A percentile compares a stretch with the other conserved stretches of the same genome.
Conservation (phyloP, 176 grass and related monocot genomes). For the Neostapfia colusana region DNA sequence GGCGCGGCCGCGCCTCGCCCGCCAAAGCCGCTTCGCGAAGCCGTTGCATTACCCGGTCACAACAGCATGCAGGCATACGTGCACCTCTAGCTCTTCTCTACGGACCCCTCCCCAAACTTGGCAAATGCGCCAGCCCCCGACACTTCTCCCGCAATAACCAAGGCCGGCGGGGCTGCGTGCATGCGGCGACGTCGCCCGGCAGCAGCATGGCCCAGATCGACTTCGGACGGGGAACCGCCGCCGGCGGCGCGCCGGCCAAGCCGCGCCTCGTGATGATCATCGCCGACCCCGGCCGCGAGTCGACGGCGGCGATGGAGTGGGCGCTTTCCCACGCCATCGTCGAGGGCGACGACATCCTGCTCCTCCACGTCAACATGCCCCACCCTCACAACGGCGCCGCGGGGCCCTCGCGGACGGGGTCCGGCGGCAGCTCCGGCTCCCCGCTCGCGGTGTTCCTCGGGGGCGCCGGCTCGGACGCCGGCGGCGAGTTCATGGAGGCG, state of each 20-base stretch:
- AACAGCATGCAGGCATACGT: slow-evolving; percentile 3
- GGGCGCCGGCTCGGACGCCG: not conserved
- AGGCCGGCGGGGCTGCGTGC: slow-evolving; percentile 42
- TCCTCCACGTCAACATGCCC: slow-evolving; percentile 75
- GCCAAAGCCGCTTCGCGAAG: slow-evolving; percentile 22
- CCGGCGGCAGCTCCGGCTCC: slow-evolving; percentile 22
- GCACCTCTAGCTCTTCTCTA: not conserved
- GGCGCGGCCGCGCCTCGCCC: not conserved
- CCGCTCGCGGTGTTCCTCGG: slow-evolving; percentile 35
- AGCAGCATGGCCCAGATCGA: slow-evolving; percentile 45
- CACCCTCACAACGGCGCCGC: slow-evolving; percentile 15
- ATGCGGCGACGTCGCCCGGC: slow-evolving; percentile 43
- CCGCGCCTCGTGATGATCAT: slow-evolving; percentile 71
- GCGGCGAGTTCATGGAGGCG: slow-evolving; percentile 57
- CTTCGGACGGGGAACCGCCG: not conserved
- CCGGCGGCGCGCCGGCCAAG: slow-evolving; percentile 27
- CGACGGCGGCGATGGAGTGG: slow-evolving; percentile 75
- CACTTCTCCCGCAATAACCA: slow-evolving; percentile 20
- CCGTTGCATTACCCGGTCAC: not conserved
- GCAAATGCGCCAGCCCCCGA: slow-evolving; percentile 28
- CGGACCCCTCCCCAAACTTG: slow-evolving; percentile 30
- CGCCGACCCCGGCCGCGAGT: slow-evolving; percentile 68
- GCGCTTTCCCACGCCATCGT: slow-evolving; percentile 69
- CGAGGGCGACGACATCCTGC: slow-evolving; percentile 73
- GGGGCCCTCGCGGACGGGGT: slow-evolving; percentile 30